Percentiles rank a stretch among this genome's conserved stretches.
Conservation (phyloP, 345 rosid genomes). For the Dipteronia dyeriana region DNA sequence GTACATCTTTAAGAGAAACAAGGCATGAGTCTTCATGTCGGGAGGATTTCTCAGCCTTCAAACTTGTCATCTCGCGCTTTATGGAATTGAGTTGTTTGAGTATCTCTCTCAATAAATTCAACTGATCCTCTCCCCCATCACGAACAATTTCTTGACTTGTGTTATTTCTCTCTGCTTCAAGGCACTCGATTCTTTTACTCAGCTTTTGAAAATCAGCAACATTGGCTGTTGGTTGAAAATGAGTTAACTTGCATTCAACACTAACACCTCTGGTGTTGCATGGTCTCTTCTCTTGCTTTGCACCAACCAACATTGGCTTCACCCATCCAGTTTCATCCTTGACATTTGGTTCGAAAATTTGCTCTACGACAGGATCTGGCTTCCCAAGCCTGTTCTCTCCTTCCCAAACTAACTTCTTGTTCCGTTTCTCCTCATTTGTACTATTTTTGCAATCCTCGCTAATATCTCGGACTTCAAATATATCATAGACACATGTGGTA, state of each 20-base stretch:
- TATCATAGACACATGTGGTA: conserved; percentile 52
- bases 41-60: conserved; percentile 38
- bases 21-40: conserved; percentile 30
- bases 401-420: conserved; percentile 24
- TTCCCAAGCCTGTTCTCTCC: conserved; percentile 40
- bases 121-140: conserved; percentile 42
- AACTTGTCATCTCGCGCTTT: conserved; percentile 55
- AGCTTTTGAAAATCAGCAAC: conserved; percentile 33
- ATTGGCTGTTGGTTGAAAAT: conserved; percentile 6
- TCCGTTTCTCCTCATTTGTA: conserved; percentile 15
- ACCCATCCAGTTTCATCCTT: conserved; percentile 29
- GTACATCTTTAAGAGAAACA: conserved; percentile 33
- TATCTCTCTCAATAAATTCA: conserved; percentile 65
- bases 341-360: conserved; percentile 12
- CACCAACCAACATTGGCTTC: conserved; percentile 34
- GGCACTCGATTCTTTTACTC: conserved; percentile 43
- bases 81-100: conserved; percentile 60
- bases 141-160: conserved; percentile 37
- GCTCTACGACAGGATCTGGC: conserved; percentile 27
- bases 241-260: conserved; percentile 15
- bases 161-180: conserved; percentile 43
- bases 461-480: conserved; percentile 60
- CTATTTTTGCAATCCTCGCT: conserved; percentile 23
- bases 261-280: conserved; percentile 22
- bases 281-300: conserved; percentile 28